Base-by-base conservation (phyloP, 208 protist genomes). In the Leishmania major region DNA sequence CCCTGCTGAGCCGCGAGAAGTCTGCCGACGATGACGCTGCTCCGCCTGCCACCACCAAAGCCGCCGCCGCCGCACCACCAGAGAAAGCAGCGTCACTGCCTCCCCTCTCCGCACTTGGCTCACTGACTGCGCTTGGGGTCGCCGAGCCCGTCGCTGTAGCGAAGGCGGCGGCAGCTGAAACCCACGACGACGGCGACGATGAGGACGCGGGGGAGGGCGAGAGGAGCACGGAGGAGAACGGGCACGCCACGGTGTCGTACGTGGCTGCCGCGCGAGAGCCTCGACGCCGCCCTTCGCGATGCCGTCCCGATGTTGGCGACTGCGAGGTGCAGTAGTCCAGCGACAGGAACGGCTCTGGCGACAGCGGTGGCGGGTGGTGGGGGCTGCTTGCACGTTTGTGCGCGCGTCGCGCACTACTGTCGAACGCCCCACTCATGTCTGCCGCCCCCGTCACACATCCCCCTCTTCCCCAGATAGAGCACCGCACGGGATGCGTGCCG, bases 281-380 rank as follows among this genome's bases (percentile, higher is more conserved):
- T 22, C 49, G 72, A 22, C 49, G 75, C 19, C 77, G 78, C 40
- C 60, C 74, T 49, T 60, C 81, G 15, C 76, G 83, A 25, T 86
- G 78, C 59, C 83, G 83, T 22, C 83, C 83, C n/a, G 64, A 87
- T 37, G 17, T 87, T n/a, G 80, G 87, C 49, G 86, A 92, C 81
- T 92, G 89, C 81, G 80, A 87, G 43, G 89, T 92, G 40, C 89
- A 92, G 71, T 92, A 84, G 55, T 31, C 3, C 15, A 19, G 25
- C 37, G 69, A 4, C 35, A 17, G 1, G 43, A 47, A n/a, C 8
- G 35, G 69, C 69, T 49, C 43, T 73, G 69, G 28, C n/a, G 69
- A 31, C 69, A 73, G 28, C 69, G 69, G 28, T 17, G 69, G 19
- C 15, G 66, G 66, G 11, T 4, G 69, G 19, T 28, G 43, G 69